Evolutionary conservation across 208 protist species (phyloP).

Genomic region (Wallacemonas sp.): DNA sequence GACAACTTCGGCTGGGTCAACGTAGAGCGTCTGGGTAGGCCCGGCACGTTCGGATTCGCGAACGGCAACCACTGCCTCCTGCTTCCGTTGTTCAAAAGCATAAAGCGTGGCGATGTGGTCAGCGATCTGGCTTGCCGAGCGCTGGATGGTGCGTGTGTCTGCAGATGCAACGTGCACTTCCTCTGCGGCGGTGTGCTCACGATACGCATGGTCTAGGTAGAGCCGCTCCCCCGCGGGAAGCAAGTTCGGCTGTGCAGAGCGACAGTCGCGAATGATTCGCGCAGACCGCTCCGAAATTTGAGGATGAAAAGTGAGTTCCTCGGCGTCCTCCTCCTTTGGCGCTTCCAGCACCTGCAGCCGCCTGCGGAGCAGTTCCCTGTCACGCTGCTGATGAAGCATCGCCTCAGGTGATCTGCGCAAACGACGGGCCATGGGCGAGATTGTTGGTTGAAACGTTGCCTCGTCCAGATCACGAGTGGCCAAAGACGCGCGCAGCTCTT

Average conservation of each 20-base stretch:
- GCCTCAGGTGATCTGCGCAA: background rate
- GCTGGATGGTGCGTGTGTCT: background rate
- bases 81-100: conserved; percentile 35
- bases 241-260: conserved; percentile 15
- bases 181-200: conserved; percentile 10
- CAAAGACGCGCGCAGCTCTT: conserved; percentile 27
- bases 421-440: conserved; percentile 26
- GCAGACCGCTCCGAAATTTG: conserved; percentile 43
- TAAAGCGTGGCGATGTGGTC: conserved; percentile 54
- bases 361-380: conserved; percentile 27
- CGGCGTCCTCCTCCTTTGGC: conserved; percentile 20
- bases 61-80: conserved; percentile 29
- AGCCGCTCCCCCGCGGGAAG: conserved; percentile 43
- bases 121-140: conserved; percentile 34
- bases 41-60: conserved; percentile 27
- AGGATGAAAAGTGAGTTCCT: conserved; percentile 24
- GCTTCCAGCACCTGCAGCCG: conserved; percentile 47
- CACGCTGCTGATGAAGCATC: background rate
- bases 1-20: conserved; percentile 36
- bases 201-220: conserved; percentile 39
- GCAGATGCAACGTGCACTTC: background rate
- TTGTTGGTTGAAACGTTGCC: conserved; percentile 46
- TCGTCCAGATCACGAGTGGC: conserved; percentile 19
- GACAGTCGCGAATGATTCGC: conserved; percentile 35
- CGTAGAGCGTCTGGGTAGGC: conserved; percentile 14